These are phyloP conservation scores for Phytopythium vexans DNA, from an alignment of 352 stramenopile genomes.

Conservation along the genomic window DNA sequence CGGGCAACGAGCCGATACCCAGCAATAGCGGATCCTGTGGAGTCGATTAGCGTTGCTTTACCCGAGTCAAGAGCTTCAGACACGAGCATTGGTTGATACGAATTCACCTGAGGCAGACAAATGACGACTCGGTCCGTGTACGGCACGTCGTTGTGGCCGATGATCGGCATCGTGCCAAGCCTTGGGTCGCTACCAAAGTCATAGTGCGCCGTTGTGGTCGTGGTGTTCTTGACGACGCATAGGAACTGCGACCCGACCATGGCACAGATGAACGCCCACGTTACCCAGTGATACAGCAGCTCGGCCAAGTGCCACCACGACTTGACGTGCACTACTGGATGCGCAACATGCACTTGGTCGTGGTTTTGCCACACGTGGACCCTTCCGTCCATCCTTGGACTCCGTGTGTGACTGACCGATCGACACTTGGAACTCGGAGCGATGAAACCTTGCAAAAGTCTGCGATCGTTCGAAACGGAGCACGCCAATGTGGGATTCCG, in stretches of 20 bases:
- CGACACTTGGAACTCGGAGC: no score
- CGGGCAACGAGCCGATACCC: constrained; percentile 28
- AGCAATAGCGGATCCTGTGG: constrained; percentile 5
- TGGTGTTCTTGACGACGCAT: constrained; percentile 15
- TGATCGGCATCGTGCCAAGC: constrained; percentile 5
- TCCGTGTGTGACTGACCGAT: no score
- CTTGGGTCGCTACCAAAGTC: constrained; percentile 6
- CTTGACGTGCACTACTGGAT: background rate
- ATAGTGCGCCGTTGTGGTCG: background rate
- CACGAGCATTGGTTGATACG: constrained; percentile 20
- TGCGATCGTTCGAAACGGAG: no score
- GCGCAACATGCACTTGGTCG: background rate
- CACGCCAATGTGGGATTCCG: no score
- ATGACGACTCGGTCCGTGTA: constrained; percentile 31
- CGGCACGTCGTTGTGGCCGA: constrained; percentile 31
- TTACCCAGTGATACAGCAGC: constrained; percentile 18
- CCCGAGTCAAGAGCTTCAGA: constrained; percentile 8
- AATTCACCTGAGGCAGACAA: constrained; percentile 13
- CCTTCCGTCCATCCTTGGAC: background rate
- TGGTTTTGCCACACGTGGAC: background rate
- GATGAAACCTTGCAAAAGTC: no score
- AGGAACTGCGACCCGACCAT: constrained; percentile 27
- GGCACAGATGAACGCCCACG: constrained; percentile 19
- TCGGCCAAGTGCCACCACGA: background rate
- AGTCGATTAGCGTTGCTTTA: constrained; percentile 1